Evolutionary conservation across 2,329 filamentous ascomycete species (phyloP), one percentile per base, ranked within the genome.

Genomic region (Colletotrichum sp.): DNA sequence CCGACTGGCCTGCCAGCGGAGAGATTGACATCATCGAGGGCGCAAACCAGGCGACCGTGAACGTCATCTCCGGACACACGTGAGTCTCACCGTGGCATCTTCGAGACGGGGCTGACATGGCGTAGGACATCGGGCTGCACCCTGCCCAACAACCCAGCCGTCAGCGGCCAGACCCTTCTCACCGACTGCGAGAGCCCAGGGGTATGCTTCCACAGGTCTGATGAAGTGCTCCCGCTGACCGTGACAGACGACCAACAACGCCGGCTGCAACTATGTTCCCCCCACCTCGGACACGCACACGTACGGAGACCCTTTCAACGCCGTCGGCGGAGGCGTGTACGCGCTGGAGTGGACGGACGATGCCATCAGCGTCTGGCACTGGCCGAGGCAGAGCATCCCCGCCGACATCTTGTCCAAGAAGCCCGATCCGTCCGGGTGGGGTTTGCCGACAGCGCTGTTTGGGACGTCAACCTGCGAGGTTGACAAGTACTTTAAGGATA

Each of bases 361-460:
- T 2, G 90, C 89, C 72, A 94, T 98, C 82, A 92, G 89, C 72
- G 88, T 97, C 77, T 98, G 93, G 92, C 94, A 95, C 86, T 98
- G 96, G 83, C 87, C 92, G 3, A 90, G 93, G n/a, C 85, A 84
- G 34, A 82, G 83, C 10, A 90, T 96, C 55, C 95, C 95, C 0
- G 81, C 83, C 1, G 93, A 97, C 80, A 93, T 96, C 66, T 83
- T 85, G 6, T 83, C 84, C 36, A 91, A 86, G 71, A 86, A 79
- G 7, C 95, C 95, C 0, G 85, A 93, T 55, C 94, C 95, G 0
- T 82, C 84, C 1, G 84, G 81, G 18, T 98, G 95, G 95, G 93
- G 93, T 1, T 85, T 86, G 2, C 95, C 95, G 0, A 84, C 91
- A 9, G 95, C 93, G 2, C 84, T 90, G 7, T 98, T 96, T 21